Conservation (phyloP, 352 stramenopile species). For the Stramenopiles sp. region DNA sequence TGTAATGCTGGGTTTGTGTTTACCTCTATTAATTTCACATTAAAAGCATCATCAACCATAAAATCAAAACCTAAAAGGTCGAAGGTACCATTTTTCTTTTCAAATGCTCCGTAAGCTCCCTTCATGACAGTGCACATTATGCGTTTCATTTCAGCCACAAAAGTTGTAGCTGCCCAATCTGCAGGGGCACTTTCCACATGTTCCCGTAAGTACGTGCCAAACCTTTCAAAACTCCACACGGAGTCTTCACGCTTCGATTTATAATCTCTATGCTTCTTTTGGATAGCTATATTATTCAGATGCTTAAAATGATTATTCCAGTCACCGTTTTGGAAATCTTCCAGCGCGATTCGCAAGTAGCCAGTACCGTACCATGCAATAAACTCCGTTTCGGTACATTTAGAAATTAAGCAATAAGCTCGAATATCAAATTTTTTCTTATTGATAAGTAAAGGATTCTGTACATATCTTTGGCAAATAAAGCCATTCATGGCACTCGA, state of each 20-base stretch:
- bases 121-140: conserved; percentile 22
- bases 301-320: conserved; percentile 27
- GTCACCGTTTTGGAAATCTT: background rate
- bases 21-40: conserved; percentile 22
- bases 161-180: background rate
- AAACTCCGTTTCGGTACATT: conserved; percentile 6
- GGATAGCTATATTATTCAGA: conserved; percentile 32
- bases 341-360: conserved; percentile 18
- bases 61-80: conserved; percentile 27
- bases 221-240: background rate
- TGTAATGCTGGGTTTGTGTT: conserved; percentile 27
- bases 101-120: background rate
- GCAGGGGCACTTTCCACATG: background rate
- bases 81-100: conserved; percentile 22
- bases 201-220: background rate
- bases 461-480: conserved; percentile 25
- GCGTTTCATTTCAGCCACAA: conserved; percentile 18
- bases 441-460: conserved; percentile 29
- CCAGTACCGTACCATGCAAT: conserved; percentile 23
- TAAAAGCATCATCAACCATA: conserved; percentile 23
- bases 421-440: conserved; percentile 33
- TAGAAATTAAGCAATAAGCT: conserved; percentile 23
- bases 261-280: conserved; percentile 23
- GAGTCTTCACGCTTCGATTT: conserved; percentile 21
- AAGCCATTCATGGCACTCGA: background rate